Base-by-base conservation (phyloP, 768 basidiomycete species). In the Pleurotus platypus region DNA sequence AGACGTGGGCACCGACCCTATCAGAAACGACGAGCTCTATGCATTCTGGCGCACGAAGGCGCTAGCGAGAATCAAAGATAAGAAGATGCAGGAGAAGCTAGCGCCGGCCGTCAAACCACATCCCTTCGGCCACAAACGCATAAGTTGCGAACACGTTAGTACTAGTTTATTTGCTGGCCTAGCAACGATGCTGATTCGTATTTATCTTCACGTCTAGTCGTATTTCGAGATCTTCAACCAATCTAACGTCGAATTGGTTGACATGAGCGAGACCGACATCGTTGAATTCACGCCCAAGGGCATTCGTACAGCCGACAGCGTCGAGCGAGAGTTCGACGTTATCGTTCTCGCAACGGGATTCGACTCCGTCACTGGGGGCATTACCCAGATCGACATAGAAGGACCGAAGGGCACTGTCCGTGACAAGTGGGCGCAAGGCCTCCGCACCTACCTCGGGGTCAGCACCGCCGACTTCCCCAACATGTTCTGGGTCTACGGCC, bases 31-130 rank as follows among this genome's bases (percentile, higher is more conserved):
- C 9, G 62, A 58, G 46, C 61, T 56, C 7, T 68, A 69, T 51
- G 49, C 38, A 38, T 69, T 67, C 37, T 69, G 67, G 68, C 57
- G 64, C 51, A 58, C 62, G 43, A 67, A 64, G 51, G 64, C 65
- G 2, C 46, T 54, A 0, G 59, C 47, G 27, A 60, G 68, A 18
- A 16, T 68, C 6, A 57, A 59, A 11, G 61, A 66, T 35, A 50
- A 54, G 9, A 59, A 56, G 43, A 61, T 64, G 61, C 58, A 60
- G 47, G 64, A 65, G 22, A 65, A 63, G 46, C 62, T 69, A 7
- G 68, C 66, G 1, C 67, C 68, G 9, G 59, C 51, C 37, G 40
- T 57, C 13, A 43, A 61, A 11, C 61, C 62, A 1, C 67, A 69
- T 50, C 65, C 68, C 9, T 66, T 69, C n/a, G 68, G 66, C 27